phyloP scores from a whole-genome alignment of 352 stramenopile species.

The Phytophthora fragariae region DNA sequence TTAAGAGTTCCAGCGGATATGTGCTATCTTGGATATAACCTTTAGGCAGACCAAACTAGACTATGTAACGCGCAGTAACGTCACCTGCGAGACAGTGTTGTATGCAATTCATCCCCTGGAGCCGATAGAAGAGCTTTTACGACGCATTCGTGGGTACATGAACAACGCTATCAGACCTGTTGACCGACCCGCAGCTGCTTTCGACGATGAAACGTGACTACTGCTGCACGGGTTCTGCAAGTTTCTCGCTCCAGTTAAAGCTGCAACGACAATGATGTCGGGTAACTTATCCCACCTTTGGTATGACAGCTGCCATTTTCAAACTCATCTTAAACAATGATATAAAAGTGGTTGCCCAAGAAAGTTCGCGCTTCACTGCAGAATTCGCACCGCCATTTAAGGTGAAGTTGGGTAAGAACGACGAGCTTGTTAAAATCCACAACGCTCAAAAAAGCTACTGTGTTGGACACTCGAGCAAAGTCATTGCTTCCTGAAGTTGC shows the following conservation, averaged over 20 bases:
- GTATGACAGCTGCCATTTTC: slow-evolving; percentile 10
- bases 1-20: slow-evolving; percentile 9
- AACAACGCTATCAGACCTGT: slow-evolving; percentile 5
- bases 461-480: slow-evolving; percentile 19
- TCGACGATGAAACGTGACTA: background rate
- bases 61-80: slow-evolving; percentile 17
- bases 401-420: slow-evolving; percentile 18
- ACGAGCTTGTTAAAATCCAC: background rate
- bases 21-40: background rate
- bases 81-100: slow-evolving; percentile 10
- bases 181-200: background rate
- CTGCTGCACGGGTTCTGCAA: slow-evolving; percentile 7
- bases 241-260: slow-evolving; percentile 25
- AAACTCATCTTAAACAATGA: slow-evolving; percentile 5
- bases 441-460: slow-evolving; percentile 24
- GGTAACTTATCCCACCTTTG: slow-evolving; percentile 26
- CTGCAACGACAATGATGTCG: slow-evolving; percentile 20
- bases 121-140: slow-evolving; percentile 11
- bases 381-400: slow-evolving; percentile 22
- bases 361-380: background rate
- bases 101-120: slow-evolving; percentile 2
- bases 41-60: slow-evolving; percentile 7
- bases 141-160: slow-evolving; percentile 20
- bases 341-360: background rate
- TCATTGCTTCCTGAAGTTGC: slow-evolving; percentile 1